Conservation (phyloP, 2,329 filamentous ascomycete genomes). For the Aspergillus terreus region DNA sequence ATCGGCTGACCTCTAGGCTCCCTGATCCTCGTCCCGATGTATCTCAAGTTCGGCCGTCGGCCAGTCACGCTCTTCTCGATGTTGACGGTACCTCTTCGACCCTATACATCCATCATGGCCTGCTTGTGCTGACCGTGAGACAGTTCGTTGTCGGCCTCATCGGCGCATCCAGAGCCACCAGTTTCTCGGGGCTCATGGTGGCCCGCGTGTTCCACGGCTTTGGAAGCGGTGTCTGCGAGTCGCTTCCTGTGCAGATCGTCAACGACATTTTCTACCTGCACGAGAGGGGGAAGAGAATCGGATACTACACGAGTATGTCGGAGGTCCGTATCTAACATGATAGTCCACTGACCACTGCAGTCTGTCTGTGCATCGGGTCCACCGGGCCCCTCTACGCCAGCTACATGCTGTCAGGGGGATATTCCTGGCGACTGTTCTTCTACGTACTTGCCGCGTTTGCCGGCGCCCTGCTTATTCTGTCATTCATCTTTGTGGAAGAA, state of each 20-base stretch:
- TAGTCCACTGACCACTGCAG: constrained; percentile 20
- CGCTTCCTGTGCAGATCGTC: constrained; percentile 45
- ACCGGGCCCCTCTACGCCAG: constrained; percentile 57
- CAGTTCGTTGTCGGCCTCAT: constrained; percentile 42
- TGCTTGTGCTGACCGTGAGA: not conserved
- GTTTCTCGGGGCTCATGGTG: constrained; percentile 41
- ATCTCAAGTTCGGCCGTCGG: constrained; percentile 50
- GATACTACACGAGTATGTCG: constrained; percentile 53
- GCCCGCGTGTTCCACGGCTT: constrained; percentile 42
- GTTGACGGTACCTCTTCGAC: constrained; percentile 22
- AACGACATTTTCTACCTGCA: constrained; percentile 49
- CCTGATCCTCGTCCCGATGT: constrained; percentile 55
- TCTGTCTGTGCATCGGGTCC: constrained; percentile 54
- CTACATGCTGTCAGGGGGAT: constrained; percentile 58
- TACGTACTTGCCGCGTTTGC: constrained; percentile 58
- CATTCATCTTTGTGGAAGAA: constrained; percentile 60
- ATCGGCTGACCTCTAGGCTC: constrained; percentile 32
- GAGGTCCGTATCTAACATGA: not conserved
- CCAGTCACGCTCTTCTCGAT: constrained; percentile 43
- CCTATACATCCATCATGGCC: too few relatives aligned
- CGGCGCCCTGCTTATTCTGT: constrained; percentile 39
- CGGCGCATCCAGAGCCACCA: constrained; percentile 39
- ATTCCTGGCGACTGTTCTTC: constrained; percentile 60
- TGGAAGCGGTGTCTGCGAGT: constrained; percentile 45
- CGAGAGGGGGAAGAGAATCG: constrained; percentile 49